Evolutionary conservation across 257 asterid genomes (phyloP), one percentile per base, ranked within the genome.

Genomic region (Nemophila menziesii): DNA sequence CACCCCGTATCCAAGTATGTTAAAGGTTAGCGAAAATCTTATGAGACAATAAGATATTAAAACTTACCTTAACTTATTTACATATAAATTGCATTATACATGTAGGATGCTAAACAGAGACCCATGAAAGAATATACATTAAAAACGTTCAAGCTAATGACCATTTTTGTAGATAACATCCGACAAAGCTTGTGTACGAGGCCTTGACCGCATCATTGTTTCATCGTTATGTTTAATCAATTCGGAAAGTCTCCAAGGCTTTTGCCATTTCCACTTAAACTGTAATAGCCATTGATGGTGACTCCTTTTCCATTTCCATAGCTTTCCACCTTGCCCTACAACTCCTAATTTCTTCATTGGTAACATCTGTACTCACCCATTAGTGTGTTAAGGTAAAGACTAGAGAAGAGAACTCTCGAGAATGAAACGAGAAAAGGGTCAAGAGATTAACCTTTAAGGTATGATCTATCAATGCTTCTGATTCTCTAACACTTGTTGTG

Each of bases 231-330:
- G 99, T 66, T 86, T 78, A 53, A 90, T 90, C 77, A 62, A 62
- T 69, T 90, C 99, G 0, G 99, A 90, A 41, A 90, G 99, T 58
- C 71, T 90, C 99, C 99, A 90, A 3, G 99, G 99, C 52, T 90
- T 90, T 70, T 90, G 99, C 99, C 99, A 90, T 61, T 90, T 90
- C 99, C 96, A 90, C 61, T 90, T 90, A 70, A 90, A 90, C 79
- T 90, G 99, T 50, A 90, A 64, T 46, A 85, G 73, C 99, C 99
- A 90, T 60, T 84, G 99, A 54, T 85, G 99, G 51, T 90, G 96
- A 65, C 99, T 90, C 77, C 96, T 90, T 73, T 90, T 90, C 99
- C 99, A 90, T 74, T 96, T 81, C 99, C 99, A 90, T 5, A 90
- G 72, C 51, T 77, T 85, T 56, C 96, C 99, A 40, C 99, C 99